Evolutionary conservation across 805 yeast genomes (phyloP).

Genomic region (Pichia gijzeniarum): DNA sequence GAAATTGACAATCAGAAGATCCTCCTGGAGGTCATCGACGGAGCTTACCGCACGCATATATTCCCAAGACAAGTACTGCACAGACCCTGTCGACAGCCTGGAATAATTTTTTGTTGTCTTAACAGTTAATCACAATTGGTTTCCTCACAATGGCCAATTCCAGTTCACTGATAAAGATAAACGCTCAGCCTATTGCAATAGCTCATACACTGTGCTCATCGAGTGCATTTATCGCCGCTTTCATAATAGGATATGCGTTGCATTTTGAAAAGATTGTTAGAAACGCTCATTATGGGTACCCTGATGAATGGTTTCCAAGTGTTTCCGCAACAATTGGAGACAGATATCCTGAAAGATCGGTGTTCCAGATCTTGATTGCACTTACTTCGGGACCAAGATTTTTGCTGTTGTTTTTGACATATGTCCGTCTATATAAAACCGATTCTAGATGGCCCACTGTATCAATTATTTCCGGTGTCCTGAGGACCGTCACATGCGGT

Average conservation of each 20-base stretch:
- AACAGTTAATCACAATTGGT: not conserved
- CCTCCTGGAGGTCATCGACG: too few species aligned
- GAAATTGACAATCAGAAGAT: too few species aligned
- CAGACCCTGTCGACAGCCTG: too few species aligned
- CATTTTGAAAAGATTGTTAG: slow-evolving; percentile 86
- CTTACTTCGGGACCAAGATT: slow-evolving; percentile 92
- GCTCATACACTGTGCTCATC: slow-evolving; percentile 70
- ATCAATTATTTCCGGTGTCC: slow-evolving; percentile 55
- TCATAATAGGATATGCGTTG: slow-evolving; percentile 63
- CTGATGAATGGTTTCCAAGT: slow-evolving; percentile 98
- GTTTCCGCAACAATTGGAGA: slow-evolving; percentile 98
- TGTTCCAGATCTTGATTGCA: slow-evolving; percentile 89
- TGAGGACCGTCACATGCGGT: slow-evolving; percentile 94
- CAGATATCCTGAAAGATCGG: slow-evolving; percentile 88
- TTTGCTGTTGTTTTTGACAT: slow-evolving; percentile 47
- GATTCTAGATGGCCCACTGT: slow-evolving; percentile 34
- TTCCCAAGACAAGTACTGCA: too few species aligned
- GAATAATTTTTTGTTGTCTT: too few species aligned
- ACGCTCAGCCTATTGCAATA: slow-evolving; percentile 61
- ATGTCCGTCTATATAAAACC: slow-evolving; percentile 38
- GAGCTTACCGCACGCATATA: too few species aligned
- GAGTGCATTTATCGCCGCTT: slow-evolving; percentile 69
- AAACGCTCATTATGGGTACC: slow-evolving; percentile 83
- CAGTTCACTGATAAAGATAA: slow-evolving; percentile 32
- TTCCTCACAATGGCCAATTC: not conserved